Conservation (phyloP, 2,329 filamentous ascomycete species). For the Drechmeria coniospora region DNA sequence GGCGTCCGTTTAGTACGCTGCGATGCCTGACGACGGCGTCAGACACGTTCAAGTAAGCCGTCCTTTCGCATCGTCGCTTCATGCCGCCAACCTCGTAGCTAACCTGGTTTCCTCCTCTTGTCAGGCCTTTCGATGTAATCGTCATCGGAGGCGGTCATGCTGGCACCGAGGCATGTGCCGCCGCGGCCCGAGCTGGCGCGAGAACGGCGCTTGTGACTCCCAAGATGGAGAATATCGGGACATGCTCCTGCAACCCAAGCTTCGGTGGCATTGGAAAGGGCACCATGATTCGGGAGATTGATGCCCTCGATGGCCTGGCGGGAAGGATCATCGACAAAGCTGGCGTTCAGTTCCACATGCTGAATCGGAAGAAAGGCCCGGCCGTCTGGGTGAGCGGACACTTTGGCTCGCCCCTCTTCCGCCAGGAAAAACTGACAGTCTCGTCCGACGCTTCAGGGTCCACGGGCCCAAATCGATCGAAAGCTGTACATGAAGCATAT, state of each 20-base stretch:
- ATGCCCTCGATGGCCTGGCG: slow-evolving; percentile 82
- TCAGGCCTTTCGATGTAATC: slow-evolving; percentile 74
- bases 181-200: slow-evolving; percentile 76
- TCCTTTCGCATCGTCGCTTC: too few relatives aligned
- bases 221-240: slow-evolving; percentile 73
- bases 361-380: slow-evolving; percentile 82
- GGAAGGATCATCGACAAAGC: slow-evolving; percentile 85
- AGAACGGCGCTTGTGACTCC: slow-evolving; percentile 83
- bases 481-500: slow-evolving; percentile 80
- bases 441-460: slow-evolving; percentile 36
- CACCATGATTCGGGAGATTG: slow-evolving; percentile 87
- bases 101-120: too few relatives aligned
- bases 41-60: too few relatives aligned
- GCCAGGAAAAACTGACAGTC: not conserved
- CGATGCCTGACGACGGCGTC: too few relatives aligned
- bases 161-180: slow-evolving; percentile 83
- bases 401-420: not conserved
- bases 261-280: slow-evolving; percentile 98
- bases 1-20: too few relatives aligned
- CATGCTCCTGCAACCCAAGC: slow-evolving; percentile 92
- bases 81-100: too few relatives aligned
- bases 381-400: slow-evolving; percentile 60
- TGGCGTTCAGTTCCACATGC: slow-evolving; percentile 79
- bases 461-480: slow-evolving; percentile 88
- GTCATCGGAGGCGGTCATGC: slow-evolving; percentile 95